phyloP scores from a whole-genome alignment of 345 rosid species.

The Anastatica hierochuntica region DNA sequence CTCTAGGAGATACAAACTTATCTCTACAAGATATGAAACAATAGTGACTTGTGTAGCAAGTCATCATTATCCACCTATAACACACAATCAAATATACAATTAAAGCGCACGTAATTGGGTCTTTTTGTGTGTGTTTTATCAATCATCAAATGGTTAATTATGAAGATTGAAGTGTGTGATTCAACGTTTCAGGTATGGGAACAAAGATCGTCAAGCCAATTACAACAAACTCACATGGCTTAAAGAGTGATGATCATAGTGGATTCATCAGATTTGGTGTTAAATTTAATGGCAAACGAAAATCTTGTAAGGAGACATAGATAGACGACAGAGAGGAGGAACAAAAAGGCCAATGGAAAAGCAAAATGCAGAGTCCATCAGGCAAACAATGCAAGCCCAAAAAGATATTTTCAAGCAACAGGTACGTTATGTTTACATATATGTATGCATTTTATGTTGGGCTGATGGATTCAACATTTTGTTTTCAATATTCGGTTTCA shows the following conservation, averaged over 20 bases:
- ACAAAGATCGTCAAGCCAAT: slow-evolving; percentile 41
- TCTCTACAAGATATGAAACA: too few relatives aligned
- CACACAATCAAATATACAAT: not conserved
- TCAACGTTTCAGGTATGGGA: slow-evolving; percentile 68
- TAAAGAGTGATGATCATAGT: slow-evolving; percentile 26
- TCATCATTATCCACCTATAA: slow-evolving; percentile 9
- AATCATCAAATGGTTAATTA: slow-evolving; percentile 6
- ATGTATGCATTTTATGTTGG: too few relatives aligned
- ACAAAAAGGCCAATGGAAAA: slow-evolving; percentile 34
- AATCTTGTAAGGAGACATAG: slow-evolving; percentile 20
- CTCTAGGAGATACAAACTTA: too few relatives aligned
- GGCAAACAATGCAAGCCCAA: slow-evolving; percentile 71
- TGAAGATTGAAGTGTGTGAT: slow-evolving; percentile 2
- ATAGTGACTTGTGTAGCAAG: slow-evolving; percentile 19
- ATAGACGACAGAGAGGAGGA: slow-evolving; percentile 8
- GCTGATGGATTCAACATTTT: too few relatives aligned
- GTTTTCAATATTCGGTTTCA: not conserved
- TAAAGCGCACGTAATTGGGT: not conserved
- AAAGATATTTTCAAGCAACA: slow-evolving; percentile 68
- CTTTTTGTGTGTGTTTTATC: not conserved
- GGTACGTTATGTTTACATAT: slow-evolving; percentile 37
- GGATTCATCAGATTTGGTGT: slow-evolving; percentile 26
- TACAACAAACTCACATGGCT: slow-evolving; percentile 22
- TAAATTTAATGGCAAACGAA: slow-evolving; percentile 39
- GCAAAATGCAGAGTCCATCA: slow-evolving; percentile 46